These are phyloP conservation scores for Vicia sativa DNA, from an alignment of 306 rosid genomes.

Conservation along the genomic window DNA sequence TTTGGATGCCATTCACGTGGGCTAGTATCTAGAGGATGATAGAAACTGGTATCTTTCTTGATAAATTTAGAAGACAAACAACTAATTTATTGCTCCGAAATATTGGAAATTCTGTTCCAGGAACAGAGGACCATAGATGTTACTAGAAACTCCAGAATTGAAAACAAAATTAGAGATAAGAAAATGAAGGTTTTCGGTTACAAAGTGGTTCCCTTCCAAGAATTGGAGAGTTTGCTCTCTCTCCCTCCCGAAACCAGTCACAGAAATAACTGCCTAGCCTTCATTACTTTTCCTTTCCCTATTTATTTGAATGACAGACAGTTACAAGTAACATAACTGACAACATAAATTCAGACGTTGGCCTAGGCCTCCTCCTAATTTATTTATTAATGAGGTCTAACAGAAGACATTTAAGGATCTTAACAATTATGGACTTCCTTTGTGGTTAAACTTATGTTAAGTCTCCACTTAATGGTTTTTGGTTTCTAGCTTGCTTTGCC, in stretches of 20 bases:
- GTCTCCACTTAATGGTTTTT: no score
- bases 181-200: not conserved
- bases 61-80: not conserved
- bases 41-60: not conserved
- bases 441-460: no score
- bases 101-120: not conserved
- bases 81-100: not conserved
- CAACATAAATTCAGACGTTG: no score
- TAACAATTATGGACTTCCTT: not conserved
- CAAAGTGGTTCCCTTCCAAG: not conserved
- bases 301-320: no score
- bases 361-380: no score
- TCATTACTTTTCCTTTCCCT: no score
- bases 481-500: not conserved
- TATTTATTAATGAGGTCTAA: no score
- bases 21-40: slow-evolving; percentile 16
- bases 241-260: no score
- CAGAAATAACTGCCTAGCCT: no score
- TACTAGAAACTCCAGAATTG: not conserved
- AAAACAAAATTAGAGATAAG: not conserved
- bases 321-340: no score
- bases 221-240: no score
- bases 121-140: not conserved
- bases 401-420: no score
- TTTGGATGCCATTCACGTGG: slow-evolving; percentile 1